Evolutionary conservation across 176 grass and related monocot genomes (phyloP).

Genomic region (Otatea glauca): DNA sequence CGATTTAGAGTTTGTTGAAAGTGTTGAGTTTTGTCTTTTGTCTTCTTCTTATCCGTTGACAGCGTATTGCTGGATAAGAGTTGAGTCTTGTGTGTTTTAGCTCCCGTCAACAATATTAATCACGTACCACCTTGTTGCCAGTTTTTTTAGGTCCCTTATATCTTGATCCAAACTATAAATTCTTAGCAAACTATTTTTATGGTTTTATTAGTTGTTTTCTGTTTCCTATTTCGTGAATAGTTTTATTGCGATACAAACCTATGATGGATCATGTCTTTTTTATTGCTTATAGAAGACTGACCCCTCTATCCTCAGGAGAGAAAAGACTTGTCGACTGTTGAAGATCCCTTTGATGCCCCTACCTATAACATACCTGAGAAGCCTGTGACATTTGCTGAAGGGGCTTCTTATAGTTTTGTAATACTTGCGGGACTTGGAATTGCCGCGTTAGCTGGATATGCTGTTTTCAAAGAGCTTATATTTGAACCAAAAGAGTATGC

Average conservation of each 20-base stretch:
- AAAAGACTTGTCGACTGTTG: conserved; percentile 77
- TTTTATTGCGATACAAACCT: not conserved
- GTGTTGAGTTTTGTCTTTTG: not conserved
- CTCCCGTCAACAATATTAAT: conserved; percentile 29
- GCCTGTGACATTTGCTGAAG: conserved; percentile 85
- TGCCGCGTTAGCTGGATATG: conserved; percentile 91
- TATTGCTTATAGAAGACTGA: conserved; percentile 29
- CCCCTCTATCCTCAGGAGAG: conserved; percentile 50
- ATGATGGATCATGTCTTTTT: conserved; percentile 26
- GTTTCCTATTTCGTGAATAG: conserved; percentile 11
- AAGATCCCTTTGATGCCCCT: conserved; percentile 92
- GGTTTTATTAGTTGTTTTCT: conserved; percentile 17
- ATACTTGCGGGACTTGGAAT: conserved; percentile 90
- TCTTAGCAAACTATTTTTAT: conserved; percentile 14
- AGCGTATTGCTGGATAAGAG: not conserved
- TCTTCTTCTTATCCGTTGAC: conserved; percentile 28
- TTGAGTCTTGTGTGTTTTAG: conserved; percentile 4
- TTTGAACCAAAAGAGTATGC: conserved; percentile 98
- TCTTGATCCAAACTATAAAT: not conserved
- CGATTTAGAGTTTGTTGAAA: conserved; percentile 24
- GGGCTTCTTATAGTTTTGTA: conserved; percentile 87
- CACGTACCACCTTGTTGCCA: not conserved
- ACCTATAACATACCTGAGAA: conserved; percentile 98
- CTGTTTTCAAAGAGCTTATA: conserved; percentile 94
- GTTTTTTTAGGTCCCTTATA: not conserved